Evolutionary conservation across 139 green algal genomes (phyloP), one percentile per base, ranked within the genome.

Genomic region (Eudorina sp.): DNA sequence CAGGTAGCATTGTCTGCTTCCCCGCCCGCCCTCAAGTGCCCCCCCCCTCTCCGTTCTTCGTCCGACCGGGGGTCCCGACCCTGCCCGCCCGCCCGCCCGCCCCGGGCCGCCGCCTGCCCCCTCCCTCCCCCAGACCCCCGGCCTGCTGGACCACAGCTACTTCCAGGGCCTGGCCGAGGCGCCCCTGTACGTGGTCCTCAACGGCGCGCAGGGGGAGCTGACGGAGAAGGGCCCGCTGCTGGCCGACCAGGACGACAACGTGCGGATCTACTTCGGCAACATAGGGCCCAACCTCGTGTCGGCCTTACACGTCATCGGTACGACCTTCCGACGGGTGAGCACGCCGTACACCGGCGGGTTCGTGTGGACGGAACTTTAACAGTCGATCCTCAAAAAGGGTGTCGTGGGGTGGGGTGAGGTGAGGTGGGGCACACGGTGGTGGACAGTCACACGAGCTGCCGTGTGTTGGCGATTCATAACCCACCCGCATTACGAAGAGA

Each of bases 261-360:
- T 88, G 83, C 83, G 83, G 31, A 88, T 88, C 83, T 88, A 81
- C 83, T 88, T 81, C 55, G 66, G 48, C 83, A 88, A 88, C 53
- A 66, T 66, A 5, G 83, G 83, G 5, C 83, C 83, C 66, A 88
- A 88, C 66, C 41, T 80, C 31, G 38, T 53, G 25, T 66, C 83
- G 21, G 31, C 68, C 4, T 80, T 88, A 25, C 83, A 88, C 62
- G 18, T 88, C 46, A 88, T 88, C 55, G 83, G 83, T 2, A 40
- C 7, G 27, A 53, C 41, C 11, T 88, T 88, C 43, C 66, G 72
- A 43, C 66, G 79, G 40, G 81, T 88, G 46, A 46, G 53, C 19
- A 48, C n/a, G n/a, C n/a, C n/a, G n/a, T n/a, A n/a, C n/a, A n/a
- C n/a, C n/a, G n/a, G n/a, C n/a, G n/a, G n/a, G n/a, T n/a, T n/a